Evolutionary conservation across 2,329 filamentous ascomycete species (phyloP).

Genomic region (Mycosphaerella sp.): DNA sequence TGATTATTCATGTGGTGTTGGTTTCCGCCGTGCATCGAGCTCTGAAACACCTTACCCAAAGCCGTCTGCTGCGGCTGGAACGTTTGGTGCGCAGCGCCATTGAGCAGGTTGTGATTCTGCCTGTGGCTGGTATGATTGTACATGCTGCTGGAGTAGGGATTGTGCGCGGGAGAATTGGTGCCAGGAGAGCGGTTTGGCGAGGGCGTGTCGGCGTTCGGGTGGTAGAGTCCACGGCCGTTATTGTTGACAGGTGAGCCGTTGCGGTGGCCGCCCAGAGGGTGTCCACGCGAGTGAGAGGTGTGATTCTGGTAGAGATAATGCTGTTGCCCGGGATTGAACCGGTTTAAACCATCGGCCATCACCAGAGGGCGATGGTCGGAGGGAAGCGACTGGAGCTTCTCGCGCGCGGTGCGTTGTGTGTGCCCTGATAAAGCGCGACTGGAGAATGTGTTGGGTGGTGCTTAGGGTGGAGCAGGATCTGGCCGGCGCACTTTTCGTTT

Average conservation of each 20-base stretch:
- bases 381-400: conserved; percentile 14
- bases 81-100: conserved; percentile 57
- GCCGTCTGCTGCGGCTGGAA: conserved; percentile 47
- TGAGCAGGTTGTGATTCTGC: conserved; percentile 68
- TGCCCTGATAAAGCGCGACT: conserved; percentile 14
- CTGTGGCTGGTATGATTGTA: conserved; percentile 61
- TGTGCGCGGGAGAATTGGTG: conserved; percentile 44
- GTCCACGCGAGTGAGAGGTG: conserved; percentile 41
- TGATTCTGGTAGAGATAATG: conserved; percentile 50
- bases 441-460: conserved; percentile 18
- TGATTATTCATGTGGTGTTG: conserved; percentile 38
- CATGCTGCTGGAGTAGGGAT: conserved; percentile 64
- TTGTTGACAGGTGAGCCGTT: conserved; percentile 43
- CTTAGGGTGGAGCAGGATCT: conserved; percentile 40
- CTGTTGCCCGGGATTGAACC: conserved; percentile 53
- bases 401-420: conserved; percentile 11
- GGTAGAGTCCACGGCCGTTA: conserved; percentile 37
- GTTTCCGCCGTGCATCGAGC: conserved; percentile 46
- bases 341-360: conserved; percentile 63
- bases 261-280: conserved; percentile 39
- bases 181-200: conserved; percentile 54
- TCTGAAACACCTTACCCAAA: conserved; percentile 65
- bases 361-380: conserved; percentile 38
- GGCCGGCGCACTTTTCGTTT: conserved; percentile 43
- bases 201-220: conserved; percentile 45